Conservation (phyloP, 1,284 basidiomycete genomes). For the Ustilago loliicola region DNA sequence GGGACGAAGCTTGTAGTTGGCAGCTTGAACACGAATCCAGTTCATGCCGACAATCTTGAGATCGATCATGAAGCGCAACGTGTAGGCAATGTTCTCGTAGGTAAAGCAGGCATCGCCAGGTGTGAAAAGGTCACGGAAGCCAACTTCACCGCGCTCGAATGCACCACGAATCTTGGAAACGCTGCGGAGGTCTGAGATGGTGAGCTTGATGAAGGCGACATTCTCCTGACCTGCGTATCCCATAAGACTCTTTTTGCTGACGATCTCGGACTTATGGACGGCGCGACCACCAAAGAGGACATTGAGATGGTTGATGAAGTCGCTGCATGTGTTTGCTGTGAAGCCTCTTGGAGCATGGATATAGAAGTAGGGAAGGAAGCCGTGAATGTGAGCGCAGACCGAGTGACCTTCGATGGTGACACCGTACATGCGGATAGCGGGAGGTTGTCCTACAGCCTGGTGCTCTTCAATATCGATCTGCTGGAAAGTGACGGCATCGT, state of each 20-base stretch:
- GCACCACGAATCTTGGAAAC: conserved; percentile 64
- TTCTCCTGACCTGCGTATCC: conserved; percentile 65
- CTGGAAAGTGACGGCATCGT: conserved; percentile 63
- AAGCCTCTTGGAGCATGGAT: conserved; percentile 68
- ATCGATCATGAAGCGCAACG: conserved; percentile 70
- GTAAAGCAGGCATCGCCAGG: conserved; percentile 62
- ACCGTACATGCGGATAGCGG: conserved; percentile 69
- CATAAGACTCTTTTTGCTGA: conserved; percentile 67
- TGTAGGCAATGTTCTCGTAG: conserved; percentile 69
- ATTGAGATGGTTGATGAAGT: conserved; percentile 68
- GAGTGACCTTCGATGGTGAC: conserved; percentile 64
- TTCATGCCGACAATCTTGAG: conserved; percentile 70
- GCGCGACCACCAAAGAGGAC: conserved; percentile 56
- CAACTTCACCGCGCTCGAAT: conserved; percentile 67
- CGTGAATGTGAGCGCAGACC: conserved; percentile 68
- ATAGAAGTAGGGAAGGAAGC: conserved; percentile 69
- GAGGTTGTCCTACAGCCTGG: conserved; percentile 53
- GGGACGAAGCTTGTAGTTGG: conserved; percentile 62
- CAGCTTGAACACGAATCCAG: conserved; percentile 64
- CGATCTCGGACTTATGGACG: conserved; percentile 55
- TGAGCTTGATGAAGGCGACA: conserved; percentile 68
- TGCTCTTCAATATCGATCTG: conserved; percentile 70
- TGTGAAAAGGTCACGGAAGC: conserved; percentile 66
- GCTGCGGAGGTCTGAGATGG: conserved; percentile 59
- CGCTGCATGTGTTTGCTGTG: conserved; percentile 57